Evolutionary conservation across 179 eudicot genomes (phyloP), one percentile per base, ranked within the genome.

Genomic region (Carnegiea gigantea): DNA sequence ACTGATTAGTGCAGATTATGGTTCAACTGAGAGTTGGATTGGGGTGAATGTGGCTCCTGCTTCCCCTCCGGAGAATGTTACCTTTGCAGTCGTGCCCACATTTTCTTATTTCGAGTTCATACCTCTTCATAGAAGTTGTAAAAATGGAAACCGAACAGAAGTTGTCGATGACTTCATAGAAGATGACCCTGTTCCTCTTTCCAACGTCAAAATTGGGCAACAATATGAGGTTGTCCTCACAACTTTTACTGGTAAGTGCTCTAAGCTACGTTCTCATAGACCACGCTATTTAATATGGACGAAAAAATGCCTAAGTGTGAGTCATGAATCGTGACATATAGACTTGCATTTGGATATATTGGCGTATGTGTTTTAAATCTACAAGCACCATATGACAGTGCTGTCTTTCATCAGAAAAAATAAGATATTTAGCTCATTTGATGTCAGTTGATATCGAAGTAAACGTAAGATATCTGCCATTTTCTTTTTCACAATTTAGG

Each of bases 11-110:
- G 97, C 92, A 0, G 93, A 91, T 77, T 93, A 93, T 80, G 97
- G 97, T 43, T 91, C 97, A 0, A 91, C 95, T 0, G 97, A 93
- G 90, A 87, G 95, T 73, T 93, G 97, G 97, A 88, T 93, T 75
- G 97, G 97, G 74, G 92, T 89, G 40, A 93, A 91, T 80, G 72
- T 91, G 71, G 90, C 90, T 79, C 97, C 97, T 38, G 79, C 49
- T 77, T 84, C 75, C 26, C 86, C 88, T n/a, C 92, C 97, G 0
- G 90, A 89, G 78, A 85, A 85, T 28, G 95, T 89, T 51, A 86
- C 79, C 10, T 93, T 88, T 43, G 86, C 93, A 0, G 90, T 93
- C 7, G 80, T 93, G 1, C 95, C 97, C 2, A 90, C 92, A 12
- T 87, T 91, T 81, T 81, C 93, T 4, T 93, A 92, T 83, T 93